phyloP scores from a whole-genome alignment of 2,329 filamentous ascomycete species.

The Dissoconium aciculare region DNA sequence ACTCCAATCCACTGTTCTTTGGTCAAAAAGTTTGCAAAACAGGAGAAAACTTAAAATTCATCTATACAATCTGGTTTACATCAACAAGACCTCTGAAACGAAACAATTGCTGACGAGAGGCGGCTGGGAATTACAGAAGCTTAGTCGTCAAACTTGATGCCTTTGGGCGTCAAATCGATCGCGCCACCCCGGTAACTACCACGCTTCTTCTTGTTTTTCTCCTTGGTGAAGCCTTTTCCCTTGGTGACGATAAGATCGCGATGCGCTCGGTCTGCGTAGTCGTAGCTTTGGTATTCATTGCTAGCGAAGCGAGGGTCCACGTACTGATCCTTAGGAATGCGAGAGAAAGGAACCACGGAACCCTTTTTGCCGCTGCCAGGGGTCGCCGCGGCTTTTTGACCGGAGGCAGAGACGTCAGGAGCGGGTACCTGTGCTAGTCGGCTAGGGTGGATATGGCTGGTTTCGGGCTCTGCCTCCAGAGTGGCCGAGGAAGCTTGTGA shows the following conservation, averaged over 20 bases:
- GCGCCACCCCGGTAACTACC: slow-evolving; percentile 64
- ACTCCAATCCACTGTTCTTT: too few species aligned
- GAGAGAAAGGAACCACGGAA: slow-evolving; percentile 57
- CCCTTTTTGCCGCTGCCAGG: slow-evolving; percentile 11
- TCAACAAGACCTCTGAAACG: too few species aligned
- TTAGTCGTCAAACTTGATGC: slow-evolving; percentile 86
- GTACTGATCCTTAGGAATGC: slow-evolving; percentile 52
- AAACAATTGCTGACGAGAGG: too few species aligned
- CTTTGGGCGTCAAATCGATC: slow-evolving; percentile 73
- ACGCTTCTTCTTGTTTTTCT: slow-evolving; percentile 75
- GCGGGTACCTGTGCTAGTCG: slow-evolving; percentile 16
- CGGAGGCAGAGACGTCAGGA: slow-evolving; percentile 4
- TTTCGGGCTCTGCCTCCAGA: slow-evolving; percentile 13
- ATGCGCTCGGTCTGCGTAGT: slow-evolving; percentile 79
- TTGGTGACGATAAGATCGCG: slow-evolving; percentile 79
- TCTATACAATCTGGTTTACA: too few species aligned
- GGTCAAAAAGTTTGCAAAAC: too few species aligned
- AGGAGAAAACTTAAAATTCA: too few species aligned
- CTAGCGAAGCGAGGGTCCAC: slow-evolving; percentile 57
- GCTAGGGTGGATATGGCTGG: slow-evolving; percentile 27
- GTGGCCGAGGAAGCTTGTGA: slow-evolving; percentile 23
- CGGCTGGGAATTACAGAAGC: too few species aligned
- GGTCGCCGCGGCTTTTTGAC: slow-evolving; percentile 16
- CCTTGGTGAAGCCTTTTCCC: slow-evolving; percentile 96
- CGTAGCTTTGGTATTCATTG: slow-evolving; percentile 70